Evolutionary conservation across 2,329 filamentous ascomycete genomes (phyloP).

Genomic region (Chalaropsis ovoidea): DNA sequence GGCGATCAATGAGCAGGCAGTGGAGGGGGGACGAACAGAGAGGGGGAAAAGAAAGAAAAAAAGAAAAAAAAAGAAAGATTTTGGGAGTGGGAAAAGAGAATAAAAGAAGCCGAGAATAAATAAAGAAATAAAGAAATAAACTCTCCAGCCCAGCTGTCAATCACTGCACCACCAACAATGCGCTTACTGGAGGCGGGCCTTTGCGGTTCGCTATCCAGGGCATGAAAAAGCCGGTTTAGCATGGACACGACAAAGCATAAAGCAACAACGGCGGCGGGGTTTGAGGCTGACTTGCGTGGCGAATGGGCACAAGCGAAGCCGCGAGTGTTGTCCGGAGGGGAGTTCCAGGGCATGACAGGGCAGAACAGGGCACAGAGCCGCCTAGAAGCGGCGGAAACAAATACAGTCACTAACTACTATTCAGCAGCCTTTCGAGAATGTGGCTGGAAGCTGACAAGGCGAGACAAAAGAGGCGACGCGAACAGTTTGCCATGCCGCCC

Average conservation of each 20-base stretch:
- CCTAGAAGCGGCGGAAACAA: not conserved
- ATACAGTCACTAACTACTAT: not conserved
- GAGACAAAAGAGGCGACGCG: not conserved
- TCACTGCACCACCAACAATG: not conserved
- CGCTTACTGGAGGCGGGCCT: slow-evolving; percentile 6
- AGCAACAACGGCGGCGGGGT: not conserved
- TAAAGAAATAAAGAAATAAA: not conserved
- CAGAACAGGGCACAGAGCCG: no score
- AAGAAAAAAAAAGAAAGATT: not conserved
- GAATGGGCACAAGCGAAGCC: not conserved
- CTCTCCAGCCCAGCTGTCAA: no score
- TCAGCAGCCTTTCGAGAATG: not conserved
- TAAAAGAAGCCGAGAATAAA: slow-evolving; percentile 16
- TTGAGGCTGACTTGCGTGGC: not conserved
- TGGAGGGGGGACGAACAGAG: no score
- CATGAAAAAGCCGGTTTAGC: not conserved
- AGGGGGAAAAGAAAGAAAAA: not conserved
- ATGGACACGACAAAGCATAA: not conserved
- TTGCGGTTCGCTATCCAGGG: not conserved
- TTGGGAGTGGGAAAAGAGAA: not conserved
- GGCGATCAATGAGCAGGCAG: not conserved
- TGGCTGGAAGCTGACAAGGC: not conserved
- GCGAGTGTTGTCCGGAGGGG: not conserved
- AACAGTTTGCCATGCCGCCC: not conserved
- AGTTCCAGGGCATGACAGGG: not conserved